phyloP scores from a whole-genome alignment of 306 rosid genomes.

The Lathyrus sativus region DNA sequence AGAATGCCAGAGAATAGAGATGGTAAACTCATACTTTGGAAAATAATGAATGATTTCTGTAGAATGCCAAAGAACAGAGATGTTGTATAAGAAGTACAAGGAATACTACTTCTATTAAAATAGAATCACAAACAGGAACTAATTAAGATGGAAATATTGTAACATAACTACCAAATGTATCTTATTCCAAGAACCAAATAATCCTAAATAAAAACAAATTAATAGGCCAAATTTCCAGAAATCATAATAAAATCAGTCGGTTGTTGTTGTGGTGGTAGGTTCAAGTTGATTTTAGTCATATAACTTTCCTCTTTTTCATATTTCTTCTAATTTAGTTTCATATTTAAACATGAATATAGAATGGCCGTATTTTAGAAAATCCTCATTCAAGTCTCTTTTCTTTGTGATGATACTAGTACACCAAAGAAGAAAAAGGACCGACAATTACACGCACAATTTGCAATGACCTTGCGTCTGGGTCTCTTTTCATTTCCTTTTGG shows the following conservation, averaged over 20 bases:
- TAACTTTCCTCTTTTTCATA: neutral
- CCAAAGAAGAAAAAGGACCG: neutral
- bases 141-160: neutral
- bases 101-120: too few relatives aligned
- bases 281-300: constrained; percentile 9
- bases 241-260: neutral
- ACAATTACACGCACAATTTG: neutral
- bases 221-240: neutral
- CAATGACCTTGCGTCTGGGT: neutral
- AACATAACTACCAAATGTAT: neutral
- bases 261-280: neutral
- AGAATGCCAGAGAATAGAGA: too few relatives aligned
- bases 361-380: constrained; percentile 23
- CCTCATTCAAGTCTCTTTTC: constrained; percentile 23
- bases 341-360: neutral
- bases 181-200: neutral
- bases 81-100: too few relatives aligned
- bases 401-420: constrained; percentile 15
- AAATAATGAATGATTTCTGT: too few relatives aligned
- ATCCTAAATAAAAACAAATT: neutral
- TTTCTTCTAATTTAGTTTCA: neutral
- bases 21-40: too few relatives aligned
- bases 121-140: neutral
- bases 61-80: too few relatives aligned
- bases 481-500: constrained; percentile 15